Percentiles rank a stretch among this genome's conserved stretches.
Evolutionary conservation across 352 stramenopile species (phyloP).

Genomic region (Pythium myriotylum): DNA sequence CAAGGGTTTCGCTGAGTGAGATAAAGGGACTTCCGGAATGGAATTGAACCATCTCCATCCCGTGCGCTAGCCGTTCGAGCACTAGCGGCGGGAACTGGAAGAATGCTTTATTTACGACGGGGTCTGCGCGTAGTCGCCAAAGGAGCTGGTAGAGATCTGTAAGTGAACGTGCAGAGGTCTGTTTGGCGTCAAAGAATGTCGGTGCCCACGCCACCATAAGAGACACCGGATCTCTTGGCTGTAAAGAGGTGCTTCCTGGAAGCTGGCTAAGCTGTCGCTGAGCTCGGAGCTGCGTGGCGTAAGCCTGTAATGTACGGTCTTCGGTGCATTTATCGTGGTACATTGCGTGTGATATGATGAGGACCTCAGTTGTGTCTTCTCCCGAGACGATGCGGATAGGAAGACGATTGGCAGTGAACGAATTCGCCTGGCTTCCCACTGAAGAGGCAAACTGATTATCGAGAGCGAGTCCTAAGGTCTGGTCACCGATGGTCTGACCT

Average conservation of each 20-base stretch:
- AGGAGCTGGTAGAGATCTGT: conserved; percentile 32
- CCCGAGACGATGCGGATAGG: conserved; percentile 39
- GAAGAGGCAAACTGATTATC: conserved; percentile 25
- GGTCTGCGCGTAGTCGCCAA: conserved; percentile 37
- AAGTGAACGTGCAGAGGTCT: conserved; percentile 11
- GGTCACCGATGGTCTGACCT: conserved; percentile 57
- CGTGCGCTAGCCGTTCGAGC: conserved; percentile 50
- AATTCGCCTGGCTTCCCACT: neutral
- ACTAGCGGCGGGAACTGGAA: conserved; percentile 63
- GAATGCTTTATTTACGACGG: conserved; percentile 39
- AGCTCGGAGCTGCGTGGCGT: conserved; percentile 16
- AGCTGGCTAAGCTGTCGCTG: neutral
- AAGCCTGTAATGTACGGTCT: conserved; percentile 45
- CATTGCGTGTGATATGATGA: conserved; percentile 41
- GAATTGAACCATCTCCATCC: conserved; percentile 42
- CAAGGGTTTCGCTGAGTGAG: conserved; percentile 28
- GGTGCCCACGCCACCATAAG: conserved; percentile 16
- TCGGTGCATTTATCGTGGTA: conserved; percentile 42
- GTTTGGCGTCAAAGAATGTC: conserved; percentile 17
- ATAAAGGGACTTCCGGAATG: neutral
- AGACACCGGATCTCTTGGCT: neutral
- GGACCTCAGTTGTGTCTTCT: conserved; percentile 49
- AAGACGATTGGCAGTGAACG: neutral
- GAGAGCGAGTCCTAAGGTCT: conserved; percentile 51
- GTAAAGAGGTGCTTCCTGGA: neutral